These are phyloP conservation scores for Teunomyces kruisii DNA, from an alignment of 805 yeast genomes.

Conservation along the genomic window DNA sequence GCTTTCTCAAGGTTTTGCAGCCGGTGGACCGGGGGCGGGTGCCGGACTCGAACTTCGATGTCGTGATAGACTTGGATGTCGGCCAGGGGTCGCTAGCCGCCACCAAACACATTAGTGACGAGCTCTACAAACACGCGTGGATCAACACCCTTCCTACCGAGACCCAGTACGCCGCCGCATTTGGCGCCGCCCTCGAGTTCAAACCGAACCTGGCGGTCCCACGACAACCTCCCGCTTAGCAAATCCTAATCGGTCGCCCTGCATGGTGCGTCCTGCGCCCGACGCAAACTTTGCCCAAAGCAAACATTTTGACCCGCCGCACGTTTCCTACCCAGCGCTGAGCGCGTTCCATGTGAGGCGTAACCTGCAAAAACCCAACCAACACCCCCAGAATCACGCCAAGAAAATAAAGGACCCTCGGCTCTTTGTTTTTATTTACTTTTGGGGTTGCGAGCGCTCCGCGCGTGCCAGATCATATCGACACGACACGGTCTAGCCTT, in stretches of 20 bases:
- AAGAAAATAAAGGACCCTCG: neutral
- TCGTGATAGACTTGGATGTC: constrained; percentile 53
- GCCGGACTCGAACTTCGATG: constrained; percentile 72
- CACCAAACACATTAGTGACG: neutral
- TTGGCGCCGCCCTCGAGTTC: neutral
- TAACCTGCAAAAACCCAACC: neutral
- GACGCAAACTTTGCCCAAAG: too few species aligned
- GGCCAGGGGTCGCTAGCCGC: neutral
- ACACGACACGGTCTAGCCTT: too few species aligned
- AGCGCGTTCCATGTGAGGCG: neutral
- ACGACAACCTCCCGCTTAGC: too few species aligned
- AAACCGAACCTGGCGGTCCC: too few species aligned
- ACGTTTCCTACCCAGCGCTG: too few species aligned
- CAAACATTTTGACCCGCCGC: too few species aligned
- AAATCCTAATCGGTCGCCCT: too few species aligned
- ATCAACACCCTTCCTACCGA: neutral
- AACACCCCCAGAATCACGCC: neutral
- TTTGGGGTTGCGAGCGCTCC: neutral
- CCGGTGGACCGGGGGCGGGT: constrained; percentile 42
- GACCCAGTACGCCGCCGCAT: neutral
- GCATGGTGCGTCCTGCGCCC: too few species aligned
- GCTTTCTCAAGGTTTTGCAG: constrained; percentile 71
- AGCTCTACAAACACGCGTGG: neutral
- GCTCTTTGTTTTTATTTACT: neutral
- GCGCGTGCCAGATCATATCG: too few species aligned